Base-by-base conservation (phyloP, 306 rosid genomes). In the Cucurbita ficifolia region DNA sequence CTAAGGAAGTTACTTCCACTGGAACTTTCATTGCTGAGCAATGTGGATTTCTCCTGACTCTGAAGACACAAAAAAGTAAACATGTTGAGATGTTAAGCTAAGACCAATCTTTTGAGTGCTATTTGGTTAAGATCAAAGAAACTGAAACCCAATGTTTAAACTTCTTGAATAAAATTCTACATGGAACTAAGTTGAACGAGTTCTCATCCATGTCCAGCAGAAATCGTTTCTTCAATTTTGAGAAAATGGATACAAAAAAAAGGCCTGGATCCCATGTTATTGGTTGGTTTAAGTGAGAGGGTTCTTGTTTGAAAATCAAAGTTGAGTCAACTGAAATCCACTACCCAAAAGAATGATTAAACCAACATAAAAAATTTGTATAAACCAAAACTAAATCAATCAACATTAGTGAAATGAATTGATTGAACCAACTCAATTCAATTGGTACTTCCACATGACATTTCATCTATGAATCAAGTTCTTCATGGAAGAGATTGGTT, bases 1-100 rank as follows among this genome's bases (percentile, higher is more conserved):
- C 70, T 82, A 9, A 89, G 83, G 53, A 77, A 78, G 86, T 82
- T 86, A 77, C 81, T 85, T 72, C 81, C 87, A 56, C 52, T 42
- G 61, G 74, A 55, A 61, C 73, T 75, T 76, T 78, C 79, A 76
- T 78, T 84, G 78, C 72, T 73, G 55, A 71, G 69, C 36, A 74
- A 36, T 42, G n/a, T 53, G 61, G 82, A 70, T 33, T 49, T 49
- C 55, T 70, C 74, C 46, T 16, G 74, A 49, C 17, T 49, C 74
- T 70, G 46, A 29, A 9, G 17, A 70, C 59, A 17, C 19, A 49
- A 49, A 24, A 49, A 46, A 7, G 56, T 42, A 42, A 69, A 69
- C 43, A 12, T 22, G 43, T 50, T 50, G 10, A 70, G 58, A 49
- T 49, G 54, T 50, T 68, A 12, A 7, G 46, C 3, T 11, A 68